A percentile compares a stretch with the other conserved stretches of the same genome.
Evolutionary conservation across 768 basidiomycete species (phyloP).

Genomic region (Suillus weaverae): DNA sequence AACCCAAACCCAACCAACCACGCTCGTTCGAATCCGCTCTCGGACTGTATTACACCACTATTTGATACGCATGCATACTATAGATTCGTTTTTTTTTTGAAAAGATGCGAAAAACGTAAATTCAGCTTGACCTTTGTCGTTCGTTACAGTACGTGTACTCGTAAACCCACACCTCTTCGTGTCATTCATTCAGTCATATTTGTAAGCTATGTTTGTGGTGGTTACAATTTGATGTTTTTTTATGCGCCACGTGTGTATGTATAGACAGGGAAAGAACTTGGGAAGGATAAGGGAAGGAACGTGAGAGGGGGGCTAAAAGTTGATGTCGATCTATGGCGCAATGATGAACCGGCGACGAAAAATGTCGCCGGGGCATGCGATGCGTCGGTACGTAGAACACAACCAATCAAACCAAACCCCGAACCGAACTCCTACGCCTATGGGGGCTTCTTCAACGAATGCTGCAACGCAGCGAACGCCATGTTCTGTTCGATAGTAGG

Average conservation of each 20-base stretch:
- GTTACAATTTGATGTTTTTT: background rate
- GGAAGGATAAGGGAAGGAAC: background rate
- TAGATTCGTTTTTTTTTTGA: background rate
- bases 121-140: background rate
- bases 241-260: background rate
- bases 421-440: background rate
- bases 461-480: constrained; percentile 73
- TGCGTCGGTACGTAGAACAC: background rate
- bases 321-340: background rate
- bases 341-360: background rate
- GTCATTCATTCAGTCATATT: background rate
- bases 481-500: constrained; percentile 83
- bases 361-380: background rate
- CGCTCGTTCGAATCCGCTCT: background rate
- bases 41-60: background rate
- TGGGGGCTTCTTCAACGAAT: constrained; percentile 34
- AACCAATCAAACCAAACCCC: background rate
- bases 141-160: background rate
- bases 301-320: background rate
- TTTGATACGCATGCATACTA: background rate
- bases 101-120: background rate
- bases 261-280: background rate
- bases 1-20: background rate
- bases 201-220: background rate
- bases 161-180: background rate